These are phyloP conservation scores for Raffaelea arxii DNA, from an alignment of 2,329 filamentous ascomycete genomes.

Conservation along the genomic window DNA sequence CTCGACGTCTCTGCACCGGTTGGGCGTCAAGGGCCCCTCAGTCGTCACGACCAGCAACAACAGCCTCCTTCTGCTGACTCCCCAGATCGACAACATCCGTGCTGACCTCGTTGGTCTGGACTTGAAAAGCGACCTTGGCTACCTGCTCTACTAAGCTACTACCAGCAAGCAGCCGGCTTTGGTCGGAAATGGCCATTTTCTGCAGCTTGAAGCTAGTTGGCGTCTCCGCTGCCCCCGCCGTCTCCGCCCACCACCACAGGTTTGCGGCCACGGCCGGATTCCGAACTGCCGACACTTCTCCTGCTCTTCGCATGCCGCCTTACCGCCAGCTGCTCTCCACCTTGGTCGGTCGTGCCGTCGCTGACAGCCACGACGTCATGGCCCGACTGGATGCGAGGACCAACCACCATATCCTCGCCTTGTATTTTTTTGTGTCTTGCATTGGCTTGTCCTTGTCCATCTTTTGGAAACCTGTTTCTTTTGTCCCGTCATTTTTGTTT, in stretches of 20 bases:
- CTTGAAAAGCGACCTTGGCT: constrained; percentile 20
- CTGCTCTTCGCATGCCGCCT: too few species aligned
- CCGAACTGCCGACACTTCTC: too few species aligned
- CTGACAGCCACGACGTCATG: too few species aligned
- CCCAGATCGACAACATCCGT: constrained; percentile 11
- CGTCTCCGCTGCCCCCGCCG: too few species aligned
- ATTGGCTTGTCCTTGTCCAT: too few species aligned
- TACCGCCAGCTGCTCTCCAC: too few species aligned
- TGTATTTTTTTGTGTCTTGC: too few species aligned
- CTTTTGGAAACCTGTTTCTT: background rate
- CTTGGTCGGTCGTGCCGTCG: too few species aligned
- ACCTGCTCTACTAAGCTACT: constrained; percentile 14
- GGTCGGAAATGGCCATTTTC: background rate
- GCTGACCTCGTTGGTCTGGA: constrained; percentile 16
- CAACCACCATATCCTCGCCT: too few species aligned
- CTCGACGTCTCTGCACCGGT: constrained; percentile 2
- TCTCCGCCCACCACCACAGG: background rate
- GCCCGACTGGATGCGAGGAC: background rate
- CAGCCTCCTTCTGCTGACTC: constrained; percentile 11
- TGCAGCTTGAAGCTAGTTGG: background rate
- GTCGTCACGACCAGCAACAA: constrained; percentile 7
- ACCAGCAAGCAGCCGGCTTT: background rate
- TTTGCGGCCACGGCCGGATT: too few species aligned
- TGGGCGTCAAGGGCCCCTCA: constrained; percentile 7
- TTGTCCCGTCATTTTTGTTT: background rate